These are phyloP conservation scores for Penicillium bovifimosum DNA, from an alignment of 495 filamentous ascomycete genomes.

Conservation along the genomic window DNA sequence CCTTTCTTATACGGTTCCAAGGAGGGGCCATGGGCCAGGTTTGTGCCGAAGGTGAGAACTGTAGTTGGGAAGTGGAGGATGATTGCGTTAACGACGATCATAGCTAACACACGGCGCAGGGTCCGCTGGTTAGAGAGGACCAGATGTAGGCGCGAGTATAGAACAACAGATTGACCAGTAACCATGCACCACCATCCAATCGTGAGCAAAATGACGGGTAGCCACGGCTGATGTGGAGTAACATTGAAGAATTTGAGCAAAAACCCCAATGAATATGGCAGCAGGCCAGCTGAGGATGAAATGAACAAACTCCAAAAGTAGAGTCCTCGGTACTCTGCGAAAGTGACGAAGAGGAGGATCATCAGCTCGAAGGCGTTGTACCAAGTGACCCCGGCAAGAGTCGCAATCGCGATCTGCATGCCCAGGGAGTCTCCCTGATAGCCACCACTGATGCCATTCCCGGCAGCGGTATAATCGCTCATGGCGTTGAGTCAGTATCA, in stretches of 20 bases:
- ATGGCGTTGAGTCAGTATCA: slow-evolving; percentile 12
- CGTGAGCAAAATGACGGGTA: slow-evolving; percentile 42
- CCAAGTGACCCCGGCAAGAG: slow-evolving; percentile 48
- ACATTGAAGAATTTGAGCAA: slow-evolving; percentile 55
- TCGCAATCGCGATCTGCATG: slow-evolving; percentile 47
- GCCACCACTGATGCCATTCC: slow-evolving; percentile 41
- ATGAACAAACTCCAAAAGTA: slow-evolving; percentile 56
- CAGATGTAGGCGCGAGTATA: slow-evolving; percentile 64
- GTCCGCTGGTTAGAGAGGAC: slow-evolving; percentile 46
- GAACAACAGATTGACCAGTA: slow-evolving; percentile 59
- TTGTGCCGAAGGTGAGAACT: slow-evolving; percentile 52
- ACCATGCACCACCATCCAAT: slow-evolving; percentile 62
- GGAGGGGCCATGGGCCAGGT: slow-evolving; percentile 28
- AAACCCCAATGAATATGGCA: slow-evolving; percentile 55
- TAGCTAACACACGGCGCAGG: slow-evolving; percentile 47
- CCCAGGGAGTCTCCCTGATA: slow-evolving; percentile 32
- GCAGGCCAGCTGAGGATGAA: slow-evolving; percentile 48
- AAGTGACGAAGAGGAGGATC: slow-evolving; percentile 51
- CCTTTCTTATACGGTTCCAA: slow-evolving; percentile 28
- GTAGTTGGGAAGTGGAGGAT: slow-evolving; percentile 53
- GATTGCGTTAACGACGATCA: slow-evolving; percentile 55
- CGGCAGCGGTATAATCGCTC: slow-evolving; percentile 25
- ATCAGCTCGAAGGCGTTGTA: slow-evolving; percentile 53
- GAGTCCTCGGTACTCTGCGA: slow-evolving; percentile 46
- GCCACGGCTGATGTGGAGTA: slow-evolving; percentile 28